phyloP scores from a whole-genome alignment of 139 green algal species.

The Gonium pectorale region DNA sequence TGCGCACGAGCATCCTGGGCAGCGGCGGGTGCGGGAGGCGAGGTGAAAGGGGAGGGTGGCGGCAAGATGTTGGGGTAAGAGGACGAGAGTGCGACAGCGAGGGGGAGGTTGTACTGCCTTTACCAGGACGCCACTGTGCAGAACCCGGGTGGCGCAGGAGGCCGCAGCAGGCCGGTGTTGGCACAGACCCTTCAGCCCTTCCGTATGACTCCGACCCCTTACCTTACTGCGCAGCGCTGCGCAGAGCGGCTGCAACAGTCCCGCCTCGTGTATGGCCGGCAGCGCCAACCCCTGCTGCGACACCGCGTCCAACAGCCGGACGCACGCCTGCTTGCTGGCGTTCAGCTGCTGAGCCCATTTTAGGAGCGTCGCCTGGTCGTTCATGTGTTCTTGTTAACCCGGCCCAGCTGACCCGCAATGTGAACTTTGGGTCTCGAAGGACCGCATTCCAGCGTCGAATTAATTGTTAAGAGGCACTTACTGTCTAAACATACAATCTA shows the following conservation, averaged over 20 bases:
- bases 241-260: conserved; percentile 13
- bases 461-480: no score
- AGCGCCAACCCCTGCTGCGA: conserved; percentile 18
- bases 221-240: conserved; percentile 25
- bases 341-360: conserved; percentile 27
- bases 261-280: conserved; percentile 11
- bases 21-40: not conserved
- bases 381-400: no score
- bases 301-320: conserved; percentile 24
- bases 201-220: not conserved
- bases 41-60: not conserved
- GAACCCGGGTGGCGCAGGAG: no score
- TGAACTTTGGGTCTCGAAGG: no score
- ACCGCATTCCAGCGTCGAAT: no score
- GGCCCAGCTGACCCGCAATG: not conserved
- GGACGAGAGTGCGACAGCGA: not conserved
- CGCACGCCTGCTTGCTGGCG: not conserved
- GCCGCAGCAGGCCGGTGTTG: no score
- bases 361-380: conserved; percentile 19
- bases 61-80: not conserved
- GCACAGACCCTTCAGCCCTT: no score
- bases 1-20: not conserved
- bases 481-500: no score
- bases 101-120: no score
- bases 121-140: no score